phyloP scores from a whole-genome alignment of 805 yeast genomes.

The Candida ovalis region DNA sequence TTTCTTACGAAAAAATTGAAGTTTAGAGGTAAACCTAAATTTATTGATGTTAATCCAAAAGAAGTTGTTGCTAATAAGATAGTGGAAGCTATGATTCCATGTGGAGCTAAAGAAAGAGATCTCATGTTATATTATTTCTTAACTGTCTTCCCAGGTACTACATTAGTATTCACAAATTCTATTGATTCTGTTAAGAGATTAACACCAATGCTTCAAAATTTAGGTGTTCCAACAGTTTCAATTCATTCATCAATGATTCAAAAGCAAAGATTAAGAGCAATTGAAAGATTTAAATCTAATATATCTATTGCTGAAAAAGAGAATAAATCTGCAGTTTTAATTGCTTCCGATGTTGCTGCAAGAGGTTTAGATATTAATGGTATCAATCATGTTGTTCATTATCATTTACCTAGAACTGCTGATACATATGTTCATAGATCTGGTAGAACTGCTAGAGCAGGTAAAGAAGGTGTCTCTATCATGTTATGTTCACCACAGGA shows the following conservation, averaged over 20 bases:
- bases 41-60: constrained; percentile 84
- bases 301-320: constrained; percentile 32
- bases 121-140: constrained; percentile 84
- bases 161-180: constrained; percentile 91
- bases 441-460: constrained; percentile 98
- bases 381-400: constrained; percentile 92
- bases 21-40: constrained; percentile 63
- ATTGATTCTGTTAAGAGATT: constrained; percentile 90
- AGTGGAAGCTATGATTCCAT: constrained; percentile 85
- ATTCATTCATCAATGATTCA: constrained; percentile 95
- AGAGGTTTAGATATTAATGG: constrained; percentile 92
- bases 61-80: constrained; percentile 71
- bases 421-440: constrained; percentile 94
- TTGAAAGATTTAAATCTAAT: constrained; percentile 71
- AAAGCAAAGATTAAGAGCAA: constrained; percentile 80
- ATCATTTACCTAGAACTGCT: constrained; percentile 91
- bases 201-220: constrained; percentile 66
- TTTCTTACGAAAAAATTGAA: constrained; percentile 66
- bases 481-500: constrained; percentile 93
- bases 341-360: constrained; percentile 98
- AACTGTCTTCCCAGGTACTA: constrained; percentile 80
- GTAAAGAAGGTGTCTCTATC: constrained; percentile 89
- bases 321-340: constrained; percentile 59
- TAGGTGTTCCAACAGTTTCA: constrained; percentile 66
- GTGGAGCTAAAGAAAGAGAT: constrained; percentile 88